Conservation (phyloP, 768 basidiomycete genomes). For the Pulveroboletus sp. region DNA sequence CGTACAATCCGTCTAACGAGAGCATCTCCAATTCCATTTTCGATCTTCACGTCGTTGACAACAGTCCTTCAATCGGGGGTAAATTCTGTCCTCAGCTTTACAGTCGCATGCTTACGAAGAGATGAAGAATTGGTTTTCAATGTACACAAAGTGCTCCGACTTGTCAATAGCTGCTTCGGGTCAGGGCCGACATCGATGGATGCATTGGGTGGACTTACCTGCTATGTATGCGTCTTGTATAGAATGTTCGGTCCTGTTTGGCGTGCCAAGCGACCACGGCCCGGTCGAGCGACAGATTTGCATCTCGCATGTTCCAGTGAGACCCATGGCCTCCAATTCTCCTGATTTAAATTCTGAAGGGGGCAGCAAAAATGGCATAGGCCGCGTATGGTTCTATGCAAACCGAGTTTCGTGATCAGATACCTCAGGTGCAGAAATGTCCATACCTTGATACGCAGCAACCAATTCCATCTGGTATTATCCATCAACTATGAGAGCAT, state of each 20-base stretch:
- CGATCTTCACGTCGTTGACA: constrained; percentile 78
- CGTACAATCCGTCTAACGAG: constrained; percentile 86
- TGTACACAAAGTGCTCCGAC: constrained; percentile 97
- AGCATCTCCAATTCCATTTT: constrained; percentile 94
- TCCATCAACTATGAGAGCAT: constrained; percentile 3
- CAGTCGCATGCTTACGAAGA: constrained; percentile 57
- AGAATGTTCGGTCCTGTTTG: constrained; percentile 78
- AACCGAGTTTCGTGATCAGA: background rate
- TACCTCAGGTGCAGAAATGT: background rate
- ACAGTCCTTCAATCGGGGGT: constrained; percentile 51
- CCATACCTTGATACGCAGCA: constrained; percentile 84
- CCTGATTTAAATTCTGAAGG: constrained; percentile 85
- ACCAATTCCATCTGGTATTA: constrained; percentile 77
- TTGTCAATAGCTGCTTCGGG: constrained; percentile 68
- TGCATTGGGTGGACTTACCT: constrained; percentile 40
- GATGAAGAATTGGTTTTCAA: constrained; percentile 93
- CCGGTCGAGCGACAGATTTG: constrained; percentile 95
- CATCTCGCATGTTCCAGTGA: constrained; percentile 95
- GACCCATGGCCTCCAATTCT: constrained; percentile 71
- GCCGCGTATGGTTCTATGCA: constrained; percentile 77
- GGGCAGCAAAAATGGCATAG: constrained; percentile 91
- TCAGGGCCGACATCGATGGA: background rate
- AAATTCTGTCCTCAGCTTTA: background rate
- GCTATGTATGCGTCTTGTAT: constrained; percentile 93
- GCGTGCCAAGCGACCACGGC: constrained; percentile 94